phyloP scores from a whole-genome alignment of 2,329 filamentous ascomycete species.

The Trichoderma brevicompactum region DNA sequence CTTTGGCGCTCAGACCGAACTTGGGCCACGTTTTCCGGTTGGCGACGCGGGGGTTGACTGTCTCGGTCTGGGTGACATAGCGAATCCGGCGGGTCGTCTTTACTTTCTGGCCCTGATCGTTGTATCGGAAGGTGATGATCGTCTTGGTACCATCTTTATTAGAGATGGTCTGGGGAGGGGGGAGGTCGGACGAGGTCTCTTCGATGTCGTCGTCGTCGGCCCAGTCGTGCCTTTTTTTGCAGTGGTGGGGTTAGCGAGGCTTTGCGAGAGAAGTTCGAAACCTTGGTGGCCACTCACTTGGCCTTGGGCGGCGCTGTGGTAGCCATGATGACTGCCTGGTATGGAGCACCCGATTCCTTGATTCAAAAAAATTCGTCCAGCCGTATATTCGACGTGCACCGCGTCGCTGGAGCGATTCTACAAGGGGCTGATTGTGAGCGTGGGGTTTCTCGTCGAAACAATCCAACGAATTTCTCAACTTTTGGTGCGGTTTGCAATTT shows the following conservation, averaged over 20 bases:
- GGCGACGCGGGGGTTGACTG: slow-evolving; percentile 94
- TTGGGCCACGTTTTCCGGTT: slow-evolving; percentile 93
- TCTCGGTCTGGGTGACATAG: slow-evolving; percentile 86
- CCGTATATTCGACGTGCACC: slow-evolving; percentile 11
- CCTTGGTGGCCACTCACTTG: slow-evolving; percentile 42
- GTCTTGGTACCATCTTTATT: slow-evolving; percentile 99
- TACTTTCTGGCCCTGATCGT: slow-evolving; percentile 93
- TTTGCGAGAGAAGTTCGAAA: slow-evolving; percentile 15
- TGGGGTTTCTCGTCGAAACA: slow-evolving; percentile 43
- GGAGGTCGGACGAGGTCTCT: slow-evolving; percentile 70
- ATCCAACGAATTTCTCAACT: slow-evolving; percentile 46
- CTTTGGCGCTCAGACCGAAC: slow-evolving; percentile 88
- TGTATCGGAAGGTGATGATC: slow-evolving; percentile 84
- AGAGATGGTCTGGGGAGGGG: slow-evolving; percentile 82
- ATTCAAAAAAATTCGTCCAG: not conserved
- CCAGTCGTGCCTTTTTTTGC: slow-evolving; percentile 71
- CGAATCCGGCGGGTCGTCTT: slow-evolving; percentile 97
- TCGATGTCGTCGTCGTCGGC: slow-evolving; percentile 94
- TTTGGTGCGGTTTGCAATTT: slow-evolving; percentile 46
- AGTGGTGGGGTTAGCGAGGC: slow-evolving; percentile 46
- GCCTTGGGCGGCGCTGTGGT: slow-evolving; percentile 46
- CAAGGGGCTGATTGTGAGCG: slow-evolving; percentile 38
- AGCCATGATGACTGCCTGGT: slow-evolving; percentile 43
- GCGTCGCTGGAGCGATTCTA: slow-evolving; percentile 18
- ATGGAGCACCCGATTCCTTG: not conserved